A percentile compares a stretch with the other conserved stretches of the same genome.
Conservation (phyloP, 2,329 filamentous ascomycete genomes). For the Lachnellula subtilissima region DNA sequence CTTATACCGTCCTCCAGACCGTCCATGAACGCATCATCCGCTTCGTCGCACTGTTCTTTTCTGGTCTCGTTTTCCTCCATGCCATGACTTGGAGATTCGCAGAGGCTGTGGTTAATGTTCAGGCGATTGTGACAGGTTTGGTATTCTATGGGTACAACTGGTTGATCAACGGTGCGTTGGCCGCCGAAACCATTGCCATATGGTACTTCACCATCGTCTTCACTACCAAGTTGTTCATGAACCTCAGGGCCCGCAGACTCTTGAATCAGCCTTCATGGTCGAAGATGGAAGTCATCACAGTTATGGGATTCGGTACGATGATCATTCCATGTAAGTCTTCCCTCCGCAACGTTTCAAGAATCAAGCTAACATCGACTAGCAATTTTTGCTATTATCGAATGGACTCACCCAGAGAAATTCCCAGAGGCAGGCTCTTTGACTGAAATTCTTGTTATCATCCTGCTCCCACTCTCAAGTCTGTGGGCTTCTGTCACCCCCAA, state of each 20-base stretch:
- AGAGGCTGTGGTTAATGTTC: conserved; percentile 43
- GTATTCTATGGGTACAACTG: conserved; percentile 17
- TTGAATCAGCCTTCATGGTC: conserved; percentile 57
- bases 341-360: not conserved
- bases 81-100: conserved; percentile 51
- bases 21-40: conserved; percentile 39
- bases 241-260: conserved; percentile 49
- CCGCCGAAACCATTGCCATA: conserved; percentile 51
- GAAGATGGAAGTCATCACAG: conserved; percentile 61
- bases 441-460: conserved; percentile 55
- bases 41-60: conserved; percentile 38
- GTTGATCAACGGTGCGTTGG: conserved; percentile 42
- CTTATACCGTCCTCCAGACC: conserved; percentile 52
- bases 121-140: conserved; percentile 16
- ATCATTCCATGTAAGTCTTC: conserved; percentile 53
- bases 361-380: conserved; percentile 37
- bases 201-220: conserved; percentile 61
- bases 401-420: conserved; percentile 37
- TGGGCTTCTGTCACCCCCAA: conserved; percentile 47
- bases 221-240: conserved; percentile 53
- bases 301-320: conserved; percentile 65
- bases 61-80: conserved; percentile 43
- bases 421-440: conserved; percentile 51
- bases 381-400: conserved; percentile 56
- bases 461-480: conserved; percentile 61